Base-by-base conservation (phyloP, 1,139 yeast genomes). In the Pichia sp. region DNA sequence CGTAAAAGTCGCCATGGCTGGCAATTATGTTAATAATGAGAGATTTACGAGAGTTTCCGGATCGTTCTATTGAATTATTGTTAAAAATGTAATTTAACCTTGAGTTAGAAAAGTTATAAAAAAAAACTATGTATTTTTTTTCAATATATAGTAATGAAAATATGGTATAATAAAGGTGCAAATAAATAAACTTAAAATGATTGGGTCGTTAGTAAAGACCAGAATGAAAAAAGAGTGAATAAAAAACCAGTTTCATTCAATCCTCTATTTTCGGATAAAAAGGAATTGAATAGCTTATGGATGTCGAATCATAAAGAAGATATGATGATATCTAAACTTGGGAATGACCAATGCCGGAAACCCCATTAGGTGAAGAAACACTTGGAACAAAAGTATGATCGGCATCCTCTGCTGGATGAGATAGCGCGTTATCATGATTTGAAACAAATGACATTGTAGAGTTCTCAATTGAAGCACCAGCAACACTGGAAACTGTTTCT, bases 1-100 rank as follows among this genome's bases (percentile, higher is more conserved):
- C 49, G 97, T 87, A 3, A 59, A 56, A 39, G 61, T 64, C 29
- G 66, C 92, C 5, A 86, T 92, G 95, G 64, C 68, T 40, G 98
- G 98, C 4, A 79, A 82, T 0, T 63, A 63, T 40, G 73, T 88
- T 27, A 78, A 76, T 40, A 72, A 73, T 37, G 79, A 72, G 42
- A 61, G 63, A 46, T 90, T 81, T 61, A 95, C 87, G 57, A 63
- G 69, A 45, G 88, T 85, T 10, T 10, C 46, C 9, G 33, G 36
- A 34, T 16, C 23, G 23, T 16, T 16, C 2, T 16, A 16, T 16
- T 16, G 23, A 16, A 16, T 16, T 16, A 16, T 16, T 16, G 23
- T 16, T 16, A 2, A 16, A 16, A 16, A 16, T 16, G 23, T 16
- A 2, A 16, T 16, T 16, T 16, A 16, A 31, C 10, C 33, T 8